Conservation (phyloP, 257 asterid genomes). For the Haberlea rhodopensis region DNA sequence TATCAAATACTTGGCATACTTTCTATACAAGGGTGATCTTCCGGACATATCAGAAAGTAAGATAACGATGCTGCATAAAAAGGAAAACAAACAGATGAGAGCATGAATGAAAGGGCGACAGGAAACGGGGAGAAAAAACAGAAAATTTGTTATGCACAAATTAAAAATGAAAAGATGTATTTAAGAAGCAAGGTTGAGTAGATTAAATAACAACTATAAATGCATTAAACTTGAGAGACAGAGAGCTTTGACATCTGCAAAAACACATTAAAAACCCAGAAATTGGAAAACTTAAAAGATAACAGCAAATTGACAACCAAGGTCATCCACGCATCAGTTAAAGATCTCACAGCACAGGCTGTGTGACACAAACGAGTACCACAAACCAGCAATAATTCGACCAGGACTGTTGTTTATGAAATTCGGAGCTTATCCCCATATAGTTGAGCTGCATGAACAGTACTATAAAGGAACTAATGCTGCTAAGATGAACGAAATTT, state of each 20-base stretch:
- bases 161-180: conserved; percentile 16
- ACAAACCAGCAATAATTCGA: neutral
- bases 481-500: neutral
- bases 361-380: conserved; percentile 1
- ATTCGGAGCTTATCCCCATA: neutral
- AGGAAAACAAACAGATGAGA: conserved; percentile 28
- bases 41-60: conserved; percentile 97
- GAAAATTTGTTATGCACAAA: neutral
- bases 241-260: conserved; percentile 8
- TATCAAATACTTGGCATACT: conserved; percentile 52
- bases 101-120: conserved; percentile 15
- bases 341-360: neutral
- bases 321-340: conserved; percentile 7
- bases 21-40: conserved; percentile 82
- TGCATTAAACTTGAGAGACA: neutral
- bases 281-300: neutral
- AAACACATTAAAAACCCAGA: neutral
- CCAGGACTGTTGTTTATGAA: neutral
- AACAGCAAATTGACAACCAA: neutral
- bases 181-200: conserved; percentile 7
- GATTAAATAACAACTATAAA: conserved; percentile 5
- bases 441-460: neutral
- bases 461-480: neutral
- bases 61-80: conserved; percentile 71
- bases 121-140: neutral